These are phyloP conservation scores for Cryphonectria carpinicola DNA, from an alignment of 2,329 filamentous ascomycete species.

Conservation along the genomic window DNA sequence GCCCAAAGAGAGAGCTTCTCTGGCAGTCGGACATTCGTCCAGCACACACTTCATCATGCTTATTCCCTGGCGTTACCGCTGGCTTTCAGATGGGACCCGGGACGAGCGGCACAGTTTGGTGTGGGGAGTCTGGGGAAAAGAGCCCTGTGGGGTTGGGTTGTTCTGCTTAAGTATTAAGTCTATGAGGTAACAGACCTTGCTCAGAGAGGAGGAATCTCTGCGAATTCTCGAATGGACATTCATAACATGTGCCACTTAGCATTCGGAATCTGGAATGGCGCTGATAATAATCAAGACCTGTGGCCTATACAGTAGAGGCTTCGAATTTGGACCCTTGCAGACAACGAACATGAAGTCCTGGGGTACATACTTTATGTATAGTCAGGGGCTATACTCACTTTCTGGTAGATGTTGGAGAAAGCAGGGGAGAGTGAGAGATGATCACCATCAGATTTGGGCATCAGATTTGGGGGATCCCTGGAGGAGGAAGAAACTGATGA, in stretches of 20 bases:
- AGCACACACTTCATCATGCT: neutral
- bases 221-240: neutral
- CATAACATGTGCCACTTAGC: neutral
- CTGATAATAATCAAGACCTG: neutral
- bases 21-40: neutral
- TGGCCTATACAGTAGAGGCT: neutral
- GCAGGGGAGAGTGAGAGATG: neutral
- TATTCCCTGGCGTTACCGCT: neutral
- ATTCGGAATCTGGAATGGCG: neutral
- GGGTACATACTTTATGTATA: neutral
- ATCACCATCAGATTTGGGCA: neutral
- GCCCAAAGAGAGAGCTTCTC: too few relatives aligned
- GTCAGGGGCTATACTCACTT: neutral
- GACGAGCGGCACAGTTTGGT: neutral
- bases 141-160: neutral
- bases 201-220: too few relatives aligned
- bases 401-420: neutral
- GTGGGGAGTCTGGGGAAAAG: constrained; percentile 1
- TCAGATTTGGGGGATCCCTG: constrained; percentile 3
- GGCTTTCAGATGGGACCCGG: neutral
- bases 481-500: too few relatives aligned
- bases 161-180: neutral
- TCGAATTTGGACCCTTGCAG: neutral
- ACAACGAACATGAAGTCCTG: neutral
- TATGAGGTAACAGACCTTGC: neutral